A percentile compares a stretch with the other conserved stretches of the same genome.
These are phyloP conservation scores for Ligustrum vulgare DNA, from an alignment of 257 asterid species.

Conservation along the genomic window DNA sequence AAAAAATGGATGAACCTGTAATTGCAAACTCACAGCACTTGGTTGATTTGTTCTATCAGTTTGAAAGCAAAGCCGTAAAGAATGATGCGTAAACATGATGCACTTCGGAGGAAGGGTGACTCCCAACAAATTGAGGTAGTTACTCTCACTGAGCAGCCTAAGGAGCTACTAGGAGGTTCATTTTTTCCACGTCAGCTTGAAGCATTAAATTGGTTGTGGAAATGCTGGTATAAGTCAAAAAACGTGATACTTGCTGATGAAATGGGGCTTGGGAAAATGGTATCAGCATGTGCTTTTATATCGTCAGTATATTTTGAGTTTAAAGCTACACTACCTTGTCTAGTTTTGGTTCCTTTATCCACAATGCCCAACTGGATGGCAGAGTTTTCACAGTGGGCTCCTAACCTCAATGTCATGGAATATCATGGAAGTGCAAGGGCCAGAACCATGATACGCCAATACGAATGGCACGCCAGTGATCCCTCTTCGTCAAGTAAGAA, in stretches of 20 bases:
- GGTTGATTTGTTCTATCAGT: constrained; percentile 67
- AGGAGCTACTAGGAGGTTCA: constrained; percentile 77
- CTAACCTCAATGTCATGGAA: constrained; percentile 86
- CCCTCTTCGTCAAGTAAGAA: constrained; percentile 44
- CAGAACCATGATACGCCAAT: constrained; percentile 78
- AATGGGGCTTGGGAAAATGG: constrained; percentile 98
- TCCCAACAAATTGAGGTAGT: constrained; percentile 52
- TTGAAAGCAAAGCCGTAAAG: constrained; percentile 64
- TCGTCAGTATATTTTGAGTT: constrained; percentile 82
- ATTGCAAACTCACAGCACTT: constrained; percentile 58
- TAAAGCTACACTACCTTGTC: constrained; percentile 74
- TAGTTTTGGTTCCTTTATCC: constrained; percentile 94
- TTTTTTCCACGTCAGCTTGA: constrained; percentile 95
- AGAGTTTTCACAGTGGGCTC: constrained; percentile 91
- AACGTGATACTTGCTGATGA: constrained; percentile 98
- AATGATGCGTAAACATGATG: constrained; percentile 48
- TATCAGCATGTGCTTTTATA: constrained; percentile 91
- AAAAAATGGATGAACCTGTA: constrained; percentile 70
- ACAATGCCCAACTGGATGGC: constrained; percentile 99
- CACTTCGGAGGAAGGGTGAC: constrained; percentile 36
- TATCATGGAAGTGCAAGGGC: constrained; percentile 92
- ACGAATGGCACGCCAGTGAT: constrained; percentile 83
- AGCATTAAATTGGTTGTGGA: constrained; percentile 96
- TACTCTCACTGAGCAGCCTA: constrained; percentile 84
- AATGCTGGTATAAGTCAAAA: constrained; percentile 84